Base-by-base conservation (phyloP, 2,329 filamentous ascomycete genomes). In the Trichoderma brevicompactum region DNA sequence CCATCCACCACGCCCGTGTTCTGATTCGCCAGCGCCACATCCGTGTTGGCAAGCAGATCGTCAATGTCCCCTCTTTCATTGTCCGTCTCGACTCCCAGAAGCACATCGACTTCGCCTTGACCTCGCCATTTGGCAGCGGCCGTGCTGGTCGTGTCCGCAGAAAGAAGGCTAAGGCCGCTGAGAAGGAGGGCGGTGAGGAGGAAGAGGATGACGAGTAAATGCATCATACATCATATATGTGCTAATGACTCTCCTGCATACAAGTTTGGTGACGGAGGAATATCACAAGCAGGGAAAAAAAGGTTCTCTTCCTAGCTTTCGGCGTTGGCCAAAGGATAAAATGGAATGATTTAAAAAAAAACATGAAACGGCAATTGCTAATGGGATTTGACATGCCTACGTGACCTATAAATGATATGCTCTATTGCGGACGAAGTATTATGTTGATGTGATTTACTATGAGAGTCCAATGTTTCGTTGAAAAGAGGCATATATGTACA, bases 71-170 rank as follows among this genome's bases (percentile, higher is more conserved):
- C 72, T 98, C 94, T 65, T 99, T 97, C 91, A 91, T 99, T 81
- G 95, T 99, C 83, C 95, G 95, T 85, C 92, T 99, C 79, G 95
- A 99, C 88, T 97, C 94, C 77, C 95, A 99, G 90, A 99, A 99
- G 92, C 95, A 99, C 91, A 98, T 99, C 78, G 95, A 99, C 88
- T 98, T 99, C 82, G 88, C 95, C 70, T 89, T 99, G 73, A 96
- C 90, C 84, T 98, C 94, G 80, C 94, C 95, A 80, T 97, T 97
- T 78, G 95, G 95, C 83, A 94, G 94, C 81, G 95, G 95, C 80
- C 94, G 95, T 77, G 92, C 93, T 77, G 95, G 95, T 75, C 95
- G 95, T 89, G 94, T 97, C 79, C 90, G 92, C 83, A 96, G 95
- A 89, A 99, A 98, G 95, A 99, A 98, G 94, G 92, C 94, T 82